phyloP scores from a whole-genome alignment of 179 eudicot genomes.

The Sideroxylon spinosum region DNA sequence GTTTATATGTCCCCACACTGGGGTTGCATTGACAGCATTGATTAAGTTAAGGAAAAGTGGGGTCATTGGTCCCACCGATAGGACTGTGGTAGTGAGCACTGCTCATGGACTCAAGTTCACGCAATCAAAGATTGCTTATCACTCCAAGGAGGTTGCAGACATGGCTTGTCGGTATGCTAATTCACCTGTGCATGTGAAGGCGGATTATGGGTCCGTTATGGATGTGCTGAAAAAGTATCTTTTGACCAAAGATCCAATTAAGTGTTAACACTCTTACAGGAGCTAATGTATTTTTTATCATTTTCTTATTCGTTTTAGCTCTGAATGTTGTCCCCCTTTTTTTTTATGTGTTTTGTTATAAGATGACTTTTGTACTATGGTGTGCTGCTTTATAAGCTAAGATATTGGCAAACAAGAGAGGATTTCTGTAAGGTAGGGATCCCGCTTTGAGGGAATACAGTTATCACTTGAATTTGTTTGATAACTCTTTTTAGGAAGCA shows the following conservation, averaged over 20 bases:
- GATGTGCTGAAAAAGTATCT: slow-evolving; percentile 69
- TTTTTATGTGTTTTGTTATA: background rate
- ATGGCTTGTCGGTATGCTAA: slow-evolving; percentile 71
- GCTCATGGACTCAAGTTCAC: slow-evolving; percentile 91
- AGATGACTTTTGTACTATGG: slow-evolving; percentile 8
- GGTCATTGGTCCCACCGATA: slow-evolving; percentile 58
- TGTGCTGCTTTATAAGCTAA: background rate
- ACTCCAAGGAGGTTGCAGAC: slow-evolving; percentile 58
- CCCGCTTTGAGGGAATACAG: background rate
- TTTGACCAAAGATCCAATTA: slow-evolving; percentile 32
- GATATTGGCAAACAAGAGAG: background rate
- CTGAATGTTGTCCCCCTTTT: background rate
- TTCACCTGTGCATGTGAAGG: slow-evolving; percentile 73
- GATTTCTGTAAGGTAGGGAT: slow-evolving; percentile 9
- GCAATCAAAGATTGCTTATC: slow-evolving; percentile 79
- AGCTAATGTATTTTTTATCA: background rate
- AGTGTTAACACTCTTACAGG: slow-evolving; percentile 10
- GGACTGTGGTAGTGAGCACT: slow-evolving; percentile 91
- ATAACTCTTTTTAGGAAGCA: background rate
- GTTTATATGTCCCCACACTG: slow-evolving; percentile 93
- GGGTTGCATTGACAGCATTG: slow-evolving; percentile 78
- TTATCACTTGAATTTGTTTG: background rate
- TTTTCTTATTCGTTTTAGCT: background rate
- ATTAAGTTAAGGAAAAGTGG: slow-evolving; percentile 60
- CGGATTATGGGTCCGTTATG: slow-evolving; percentile 84